A percentile compares a stretch with the other conserved stretches of the same genome.
These are phyloP conservation scores for Neurospora sp. DNA, from an alignment of 495 filamentous ascomycete species.

Conservation along the genomic window DNA sequence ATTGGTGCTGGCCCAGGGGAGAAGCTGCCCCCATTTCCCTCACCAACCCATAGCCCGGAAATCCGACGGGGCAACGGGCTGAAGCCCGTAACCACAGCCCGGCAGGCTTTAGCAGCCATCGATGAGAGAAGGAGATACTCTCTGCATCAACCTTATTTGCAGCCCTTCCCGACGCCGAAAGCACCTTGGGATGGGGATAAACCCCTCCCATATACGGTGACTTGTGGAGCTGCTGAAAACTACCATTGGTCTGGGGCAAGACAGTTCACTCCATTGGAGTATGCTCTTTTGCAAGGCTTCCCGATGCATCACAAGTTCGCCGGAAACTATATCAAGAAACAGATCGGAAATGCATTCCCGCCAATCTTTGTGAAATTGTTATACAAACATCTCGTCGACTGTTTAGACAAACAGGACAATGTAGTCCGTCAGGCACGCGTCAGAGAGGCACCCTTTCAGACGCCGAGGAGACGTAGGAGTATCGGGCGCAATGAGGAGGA, in stretches of 20 bases:
- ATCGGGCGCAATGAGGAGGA: background rate
- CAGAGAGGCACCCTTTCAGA: background rate
- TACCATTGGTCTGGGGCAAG: conserved; percentile 65
- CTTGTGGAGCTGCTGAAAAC: conserved; percentile 54
- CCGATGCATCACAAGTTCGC: conserved; percentile 54
- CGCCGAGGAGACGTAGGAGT: background rate
- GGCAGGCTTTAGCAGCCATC: conserved; percentile 10
- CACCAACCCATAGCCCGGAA: conserved; percentile 48
- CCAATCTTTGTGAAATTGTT: conserved; percentile 51
- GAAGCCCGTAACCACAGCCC: conserved; percentile 21
- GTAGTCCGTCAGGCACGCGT: conserved; percentile 1
- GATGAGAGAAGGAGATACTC: conserved; percentile 28
- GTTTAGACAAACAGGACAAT: conserved; percentile 49
- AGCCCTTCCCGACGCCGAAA: conserved; percentile 20
- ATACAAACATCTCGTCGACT: conserved; percentile 46
- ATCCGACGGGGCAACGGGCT: conserved; percentile 24
- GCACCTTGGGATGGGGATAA: conserved; percentile 24
- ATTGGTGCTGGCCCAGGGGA: conserved; percentile 76
- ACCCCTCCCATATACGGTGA: conserved; percentile 50
- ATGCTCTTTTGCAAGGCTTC: conserved; percentile 69
- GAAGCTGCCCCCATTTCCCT: conserved; percentile 57
- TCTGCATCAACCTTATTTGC: conserved; percentile 21
- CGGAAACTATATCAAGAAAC: conserved; percentile 40
- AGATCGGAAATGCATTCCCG: conserved; percentile 86
- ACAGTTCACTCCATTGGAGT: conserved; percentile 60